phyloP scores from a whole-genome alignment of 345 rosid species.

The Populus tremula region DNA sequence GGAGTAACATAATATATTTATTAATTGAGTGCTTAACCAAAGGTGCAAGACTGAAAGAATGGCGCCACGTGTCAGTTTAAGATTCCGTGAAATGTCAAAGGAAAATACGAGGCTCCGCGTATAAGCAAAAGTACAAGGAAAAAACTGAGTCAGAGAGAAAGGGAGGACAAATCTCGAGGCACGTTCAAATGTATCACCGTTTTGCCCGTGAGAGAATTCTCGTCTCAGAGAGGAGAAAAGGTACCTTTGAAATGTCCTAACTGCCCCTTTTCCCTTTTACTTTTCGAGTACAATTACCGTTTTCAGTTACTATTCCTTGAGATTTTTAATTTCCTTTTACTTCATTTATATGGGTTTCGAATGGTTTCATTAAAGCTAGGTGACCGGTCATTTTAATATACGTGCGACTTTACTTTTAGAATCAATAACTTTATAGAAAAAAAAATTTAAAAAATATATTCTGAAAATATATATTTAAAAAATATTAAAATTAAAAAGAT shows the following conservation, averaged over 20 bases:
- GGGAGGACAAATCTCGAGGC: background rate
- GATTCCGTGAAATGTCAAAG: background rate
- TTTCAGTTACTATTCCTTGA: no score
- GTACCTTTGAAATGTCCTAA: background rate
- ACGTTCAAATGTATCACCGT: background rate
- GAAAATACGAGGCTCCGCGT: background rate
- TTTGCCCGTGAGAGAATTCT: no score
- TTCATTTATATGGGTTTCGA: no score
- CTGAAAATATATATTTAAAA: no score
- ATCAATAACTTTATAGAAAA: no score
- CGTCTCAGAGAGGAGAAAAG: background rate
- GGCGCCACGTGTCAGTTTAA: background rate
- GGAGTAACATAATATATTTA: background rate
- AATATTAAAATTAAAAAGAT: no score
- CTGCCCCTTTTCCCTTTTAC: background rate
- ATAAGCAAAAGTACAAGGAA: background rate
- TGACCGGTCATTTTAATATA: no score
- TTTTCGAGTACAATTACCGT: background rate
- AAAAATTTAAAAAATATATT: no score
- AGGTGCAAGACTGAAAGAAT: background rate
- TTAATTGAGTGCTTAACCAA: background rate
- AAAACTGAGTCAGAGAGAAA: background rate
- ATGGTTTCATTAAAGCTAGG: no score
- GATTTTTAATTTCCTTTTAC: no score
- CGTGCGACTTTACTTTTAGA: no score